Conservation (phyloP, 371 early-diverging fungal species). For the Mucor irregularis region DNA sequence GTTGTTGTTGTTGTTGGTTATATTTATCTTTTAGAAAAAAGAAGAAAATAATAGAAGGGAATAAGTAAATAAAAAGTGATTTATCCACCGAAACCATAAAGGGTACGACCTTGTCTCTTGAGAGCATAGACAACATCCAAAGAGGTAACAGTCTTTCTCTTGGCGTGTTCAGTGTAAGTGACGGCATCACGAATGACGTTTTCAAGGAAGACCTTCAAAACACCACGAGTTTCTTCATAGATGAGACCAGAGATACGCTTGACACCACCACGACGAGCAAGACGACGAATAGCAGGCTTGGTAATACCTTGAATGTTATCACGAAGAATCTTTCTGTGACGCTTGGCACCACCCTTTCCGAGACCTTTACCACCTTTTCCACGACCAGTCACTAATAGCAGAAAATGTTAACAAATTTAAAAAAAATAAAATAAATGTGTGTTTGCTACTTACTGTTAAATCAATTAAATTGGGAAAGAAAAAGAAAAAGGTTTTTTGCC, state of each 20-base stretch:
- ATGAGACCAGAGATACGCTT: constrained; percentile 98
- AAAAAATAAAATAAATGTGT: background rate
- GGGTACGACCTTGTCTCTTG: constrained; percentile 98
- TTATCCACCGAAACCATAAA: constrained; percentile 67
- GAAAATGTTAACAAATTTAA: background rate
- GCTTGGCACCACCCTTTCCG: constrained; percentile 97
- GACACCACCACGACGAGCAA: constrained; percentile 99
- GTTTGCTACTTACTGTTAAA: constrained; percentile 9
- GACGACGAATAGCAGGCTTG: constrained; percentile 99
- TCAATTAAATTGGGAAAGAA: too few relatives aligned
- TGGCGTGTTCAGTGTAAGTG: constrained; percentile 99
- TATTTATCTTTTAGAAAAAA: background rate
- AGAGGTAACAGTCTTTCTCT: constrained; percentile 98
- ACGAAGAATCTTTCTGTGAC: constrained; percentile 98
- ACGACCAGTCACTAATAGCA: constrained; percentile 75
- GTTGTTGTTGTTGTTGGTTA: background rate
- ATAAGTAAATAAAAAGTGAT: background rate
- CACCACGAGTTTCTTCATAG: constrained; percentile 98
- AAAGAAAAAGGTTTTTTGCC: too few relatives aligned
- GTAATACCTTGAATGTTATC: constrained; percentile 99
- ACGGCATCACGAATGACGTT: constrained; percentile 98
- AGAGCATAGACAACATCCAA: constrained; percentile 97
- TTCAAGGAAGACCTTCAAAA: constrained; percentile 97
- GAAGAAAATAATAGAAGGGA: background rate
- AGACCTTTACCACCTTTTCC: constrained; percentile 98